phyloP scores from a whole-genome alignment of 345 rosid genomes.

The Eucalyptus lansdowneana region DNA sequence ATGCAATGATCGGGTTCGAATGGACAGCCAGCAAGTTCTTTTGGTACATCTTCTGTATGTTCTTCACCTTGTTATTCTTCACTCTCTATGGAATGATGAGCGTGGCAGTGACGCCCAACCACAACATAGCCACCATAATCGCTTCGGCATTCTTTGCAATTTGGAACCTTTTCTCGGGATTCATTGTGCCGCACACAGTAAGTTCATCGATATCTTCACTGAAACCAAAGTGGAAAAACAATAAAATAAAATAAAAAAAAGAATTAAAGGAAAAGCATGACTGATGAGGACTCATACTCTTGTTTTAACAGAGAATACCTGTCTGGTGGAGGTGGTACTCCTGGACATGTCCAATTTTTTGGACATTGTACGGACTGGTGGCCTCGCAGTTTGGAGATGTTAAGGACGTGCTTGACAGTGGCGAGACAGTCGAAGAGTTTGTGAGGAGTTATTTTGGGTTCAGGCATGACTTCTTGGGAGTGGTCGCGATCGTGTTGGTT shows the following conservation, averaged over 20 bases:
- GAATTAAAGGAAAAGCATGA: neutral
- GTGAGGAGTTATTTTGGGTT: slow-evolving; percentile 45
- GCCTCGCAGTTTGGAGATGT: slow-evolving; percentile 50
- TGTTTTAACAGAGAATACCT: slow-evolving; percentile 34
- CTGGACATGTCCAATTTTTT: slow-evolving; percentile 40
- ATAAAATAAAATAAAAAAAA: neutral
- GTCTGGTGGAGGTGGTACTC: slow-evolving; percentile 70
- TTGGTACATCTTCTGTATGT: slow-evolving; percentile 55
- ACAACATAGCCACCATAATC: slow-evolving; percentile 30
- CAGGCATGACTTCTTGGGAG: slow-evolving; percentile 42
- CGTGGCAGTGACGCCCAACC: slow-evolving; percentile 50
- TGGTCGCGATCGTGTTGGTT: slow-evolving; percentile 33
- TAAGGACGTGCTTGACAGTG: slow-evolving; percentile 14
- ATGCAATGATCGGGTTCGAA: slow-evolving; percentile 48
- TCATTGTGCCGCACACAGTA: slow-evolving; percentile 37
- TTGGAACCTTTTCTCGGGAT: slow-evolving; percentile 64
- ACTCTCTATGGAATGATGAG: slow-evolving; percentile 61
- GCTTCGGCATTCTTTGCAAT: slow-evolving; percentile 27
- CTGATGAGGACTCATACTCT: neutral
- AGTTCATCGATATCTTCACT: neutral
- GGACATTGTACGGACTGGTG: slow-evolving; percentile 45
- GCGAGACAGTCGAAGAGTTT: slow-evolving; percentile 44
- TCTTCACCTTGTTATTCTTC: slow-evolving; percentile 47
- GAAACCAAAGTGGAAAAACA: neutral
- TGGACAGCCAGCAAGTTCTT: slow-evolving; percentile 34